phyloP scores from a whole-genome alignment of 1,284 basidiomycete genomes.

The Tilletia walkeri region DNA sequence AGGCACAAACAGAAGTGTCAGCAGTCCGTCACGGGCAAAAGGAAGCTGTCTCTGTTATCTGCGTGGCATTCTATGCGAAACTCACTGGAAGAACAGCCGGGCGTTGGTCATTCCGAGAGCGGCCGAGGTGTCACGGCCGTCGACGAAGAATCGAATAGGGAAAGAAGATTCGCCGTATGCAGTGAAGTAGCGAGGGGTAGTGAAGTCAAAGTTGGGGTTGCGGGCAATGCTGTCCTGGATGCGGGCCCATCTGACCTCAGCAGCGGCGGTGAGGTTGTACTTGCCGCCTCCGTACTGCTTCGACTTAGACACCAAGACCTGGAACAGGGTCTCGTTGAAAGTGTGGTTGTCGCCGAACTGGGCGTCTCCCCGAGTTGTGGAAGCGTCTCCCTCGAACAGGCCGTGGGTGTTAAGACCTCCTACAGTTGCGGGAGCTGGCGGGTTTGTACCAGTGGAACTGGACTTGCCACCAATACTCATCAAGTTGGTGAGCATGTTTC shows the following conservation, averaged over 20 bases:
- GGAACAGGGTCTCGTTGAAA: conserved; percentile 26
- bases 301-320: conserved; percentile 23
- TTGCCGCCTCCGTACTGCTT: conserved; percentile 27
- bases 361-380: conserved; percentile 23
- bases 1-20: not conserved
- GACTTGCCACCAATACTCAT: conserved; percentile 22
- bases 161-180: conserved; percentile 13
- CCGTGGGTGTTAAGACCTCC: conserved; percentile 25
- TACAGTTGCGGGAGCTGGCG: conserved; percentile 11
- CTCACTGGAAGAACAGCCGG: conserved; percentile 8
- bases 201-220: conserved; percentile 18
- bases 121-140: conserved; percentile 13
- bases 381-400: conserved; percentile 27
- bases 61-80: not conserved
- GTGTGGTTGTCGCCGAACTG: conserved; percentile 26
- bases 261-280: conserved; percentile 22
- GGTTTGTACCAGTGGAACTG: conserved; percentile 19
- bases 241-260: conserved; percentile 14
- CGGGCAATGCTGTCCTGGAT: conserved; percentile 16
- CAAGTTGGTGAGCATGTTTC: conserved; percentile 23
- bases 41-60: no score
- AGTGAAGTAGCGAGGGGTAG: conserved; percentile 15
- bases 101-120: conserved; percentile 12
- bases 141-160: conserved; percentile 14
- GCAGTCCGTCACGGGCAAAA: no score